These are phyloP conservation scores for Corymbia citriodora DNA, from an alignment of 441 rosid genomes.

Conservation along the genomic window DNA sequence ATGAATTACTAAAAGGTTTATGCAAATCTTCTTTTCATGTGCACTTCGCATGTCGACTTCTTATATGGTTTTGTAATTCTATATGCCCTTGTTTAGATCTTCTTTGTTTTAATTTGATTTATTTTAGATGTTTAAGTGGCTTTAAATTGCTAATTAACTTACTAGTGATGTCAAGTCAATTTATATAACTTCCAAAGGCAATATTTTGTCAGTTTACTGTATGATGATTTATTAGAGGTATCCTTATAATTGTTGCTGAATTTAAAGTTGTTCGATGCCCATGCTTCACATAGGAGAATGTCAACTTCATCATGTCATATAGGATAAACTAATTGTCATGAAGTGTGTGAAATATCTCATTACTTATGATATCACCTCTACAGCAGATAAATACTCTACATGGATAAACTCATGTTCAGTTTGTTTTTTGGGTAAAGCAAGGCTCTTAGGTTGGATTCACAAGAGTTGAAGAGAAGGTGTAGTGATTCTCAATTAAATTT, in stretches of 20 bases:
- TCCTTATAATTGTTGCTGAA: not conserved
- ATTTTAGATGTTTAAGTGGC: not conserved
- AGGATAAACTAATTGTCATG: no score
- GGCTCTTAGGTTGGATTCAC: not conserved
- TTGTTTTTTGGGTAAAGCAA: rapidly evolving
- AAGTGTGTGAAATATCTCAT: not conserved
- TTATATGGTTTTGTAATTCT: not conserved
- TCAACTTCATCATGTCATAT: not conserved
- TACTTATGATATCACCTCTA: not conserved
- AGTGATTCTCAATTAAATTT: no score
- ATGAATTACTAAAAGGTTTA: no score
- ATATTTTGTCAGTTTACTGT: not conserved
- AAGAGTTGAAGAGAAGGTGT: not conserved
- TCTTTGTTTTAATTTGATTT: not conserved
- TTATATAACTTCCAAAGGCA: not conserved
- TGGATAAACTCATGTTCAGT: not conserved
- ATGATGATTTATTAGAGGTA: no score
- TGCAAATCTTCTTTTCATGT: not conserved
- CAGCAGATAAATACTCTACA: not conserved
- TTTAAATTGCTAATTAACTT: not conserved
- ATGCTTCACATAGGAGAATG: not conserved
- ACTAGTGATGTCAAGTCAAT: rapidly evolving
- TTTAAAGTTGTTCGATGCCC: not conserved
- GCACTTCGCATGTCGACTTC: not conserved
- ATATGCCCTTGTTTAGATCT: not conserved